phyloP scores from a whole-genome alignment of 805 yeast species.

The Myxozyma geophila region DNA sequence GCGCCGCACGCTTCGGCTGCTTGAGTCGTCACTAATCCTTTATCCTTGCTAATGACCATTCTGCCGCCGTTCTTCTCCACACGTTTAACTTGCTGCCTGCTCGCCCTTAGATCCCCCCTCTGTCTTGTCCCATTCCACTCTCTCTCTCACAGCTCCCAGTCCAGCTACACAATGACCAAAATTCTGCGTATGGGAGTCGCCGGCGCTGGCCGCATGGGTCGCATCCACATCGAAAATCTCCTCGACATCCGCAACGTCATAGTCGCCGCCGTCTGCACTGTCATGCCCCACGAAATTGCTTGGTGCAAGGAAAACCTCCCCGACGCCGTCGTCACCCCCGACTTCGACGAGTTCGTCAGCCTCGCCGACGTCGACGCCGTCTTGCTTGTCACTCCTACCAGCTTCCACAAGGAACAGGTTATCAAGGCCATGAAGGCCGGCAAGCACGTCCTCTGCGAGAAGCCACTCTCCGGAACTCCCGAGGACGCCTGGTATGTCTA shows the following conservation, averaged over 20 bases:
- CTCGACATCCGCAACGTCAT: not conserved
- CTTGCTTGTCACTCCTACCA: constrained; percentile 39
- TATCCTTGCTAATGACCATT: no score
- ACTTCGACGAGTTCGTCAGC: constrained; percentile 8
- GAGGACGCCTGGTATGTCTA: constrained; percentile 34
- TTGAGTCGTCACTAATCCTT: no score
- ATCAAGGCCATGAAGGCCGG: constrained; percentile 38
- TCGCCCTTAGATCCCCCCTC: not conserved
- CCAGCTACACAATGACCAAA: not conserved
- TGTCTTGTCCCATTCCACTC: not conserved
- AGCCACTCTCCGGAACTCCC: constrained; percentile 39
- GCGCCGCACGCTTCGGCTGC: no score
- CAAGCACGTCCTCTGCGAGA: constrained; percentile 42
- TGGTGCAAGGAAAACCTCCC: constrained; percentile 11
- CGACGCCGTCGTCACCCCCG: not conserved
- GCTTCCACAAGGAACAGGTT: constrained; percentile 38
- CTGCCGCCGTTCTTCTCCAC: no score
- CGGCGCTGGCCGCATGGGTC: constrained; percentile 26
- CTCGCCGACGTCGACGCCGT: constrained; percentile 36
- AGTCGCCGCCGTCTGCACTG: constrained; percentile 15
- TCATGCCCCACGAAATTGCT: constrained; percentile 4
- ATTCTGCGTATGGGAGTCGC: constrained; percentile 18
- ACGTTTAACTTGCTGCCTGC: not conserved
- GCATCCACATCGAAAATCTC: constrained; percentile 17
- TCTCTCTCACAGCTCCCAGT: not conserved